Base-by-base conservation (phyloP, 257 asterid species). In the Nicotiana paniculata region DNA sequence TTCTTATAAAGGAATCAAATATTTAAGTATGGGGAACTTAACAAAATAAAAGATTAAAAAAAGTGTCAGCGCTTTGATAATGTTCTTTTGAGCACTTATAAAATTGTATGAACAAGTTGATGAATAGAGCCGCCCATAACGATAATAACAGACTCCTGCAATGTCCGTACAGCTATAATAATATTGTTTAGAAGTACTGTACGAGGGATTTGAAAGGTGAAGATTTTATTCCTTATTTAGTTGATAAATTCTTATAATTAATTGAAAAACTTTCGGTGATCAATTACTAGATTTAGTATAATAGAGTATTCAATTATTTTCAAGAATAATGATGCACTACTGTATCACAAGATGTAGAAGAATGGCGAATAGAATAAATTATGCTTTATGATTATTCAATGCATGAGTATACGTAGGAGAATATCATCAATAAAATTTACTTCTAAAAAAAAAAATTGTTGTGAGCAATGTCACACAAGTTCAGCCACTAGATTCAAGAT, bases 191-290 rank as follows among this genome's bases (percentile, higher is more conserved):
- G 88, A 82, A 83, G 12, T 43, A 81, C 57, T 70, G 83, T 72
- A 61, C 79, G 77, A 88, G 77, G 83, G 88, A 86, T 83, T 76
- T 77, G 33, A 48, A 84, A 57, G 30, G 32, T 37, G 78, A 88
- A 88, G 85, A 81, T 87, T 87, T 89, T 89, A 88, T 92, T 64
- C 61, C 69, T 5, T 81, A 33, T 82, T 54, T 68, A 82, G 82
- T 77, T 24, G 65, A 16, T 75, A 77, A 83, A 61, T 79, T 76
- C 43, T 64, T 82, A 81, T 77, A 70, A 11, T n/a, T 69, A 37
- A 63, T 57, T 59, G 37, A 39, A 28, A 74, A 8, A 77, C 82
- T 83, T 85, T 86, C 55, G 77, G 82, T 58, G 67, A 24, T 77
- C 63, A 70, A 28, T 18, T 80, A 43, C 12, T 43, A 43, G 24